These are phyloP conservation scores for Trametes elegans DNA, from an alignment of 768 basidiomycete genomes.

Conservation along the genomic window DNA sequence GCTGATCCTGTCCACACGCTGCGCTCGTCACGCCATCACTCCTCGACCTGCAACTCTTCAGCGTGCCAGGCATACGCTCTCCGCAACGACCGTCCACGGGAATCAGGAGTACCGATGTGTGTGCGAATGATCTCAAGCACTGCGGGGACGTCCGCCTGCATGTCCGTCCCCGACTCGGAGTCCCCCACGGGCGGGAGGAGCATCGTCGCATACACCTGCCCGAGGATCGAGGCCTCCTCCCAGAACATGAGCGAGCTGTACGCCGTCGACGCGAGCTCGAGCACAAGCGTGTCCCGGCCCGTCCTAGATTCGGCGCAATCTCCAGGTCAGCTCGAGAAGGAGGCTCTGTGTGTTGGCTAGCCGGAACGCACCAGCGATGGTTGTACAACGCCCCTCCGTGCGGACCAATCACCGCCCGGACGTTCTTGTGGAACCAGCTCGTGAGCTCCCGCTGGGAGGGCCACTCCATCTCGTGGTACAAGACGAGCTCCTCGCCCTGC, in stretches of 20 bases:
- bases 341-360: background rate
- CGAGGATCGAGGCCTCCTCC: background rate
- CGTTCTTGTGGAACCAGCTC: background rate
- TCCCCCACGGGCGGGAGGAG: background rate
- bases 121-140: background rate
- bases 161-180: background rate
- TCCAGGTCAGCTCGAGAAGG: background rate
- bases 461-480: background rate
- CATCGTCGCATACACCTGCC: background rate
- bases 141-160: background rate
- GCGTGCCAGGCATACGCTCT: background rate
- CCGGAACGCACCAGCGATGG: background rate
- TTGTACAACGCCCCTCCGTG: background rate
- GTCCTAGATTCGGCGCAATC: background rate
- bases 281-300: background rate
- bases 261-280: background rate
- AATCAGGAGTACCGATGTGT: background rate
- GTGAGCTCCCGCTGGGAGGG: background rate
- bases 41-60: too few species aligned
- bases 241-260: background rate
- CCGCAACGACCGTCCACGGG: background rate
- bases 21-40: too few species aligned
- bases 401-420: background rate
- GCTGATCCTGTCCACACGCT: too few species aligned
- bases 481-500: constrained; percentile 1